A percentile compares a stretch with the other conserved stretches of the same genome.
phyloP scores from a whole-genome alignment of 352 stramenopile species.

The Aphanomyces euteiches region DNA sequence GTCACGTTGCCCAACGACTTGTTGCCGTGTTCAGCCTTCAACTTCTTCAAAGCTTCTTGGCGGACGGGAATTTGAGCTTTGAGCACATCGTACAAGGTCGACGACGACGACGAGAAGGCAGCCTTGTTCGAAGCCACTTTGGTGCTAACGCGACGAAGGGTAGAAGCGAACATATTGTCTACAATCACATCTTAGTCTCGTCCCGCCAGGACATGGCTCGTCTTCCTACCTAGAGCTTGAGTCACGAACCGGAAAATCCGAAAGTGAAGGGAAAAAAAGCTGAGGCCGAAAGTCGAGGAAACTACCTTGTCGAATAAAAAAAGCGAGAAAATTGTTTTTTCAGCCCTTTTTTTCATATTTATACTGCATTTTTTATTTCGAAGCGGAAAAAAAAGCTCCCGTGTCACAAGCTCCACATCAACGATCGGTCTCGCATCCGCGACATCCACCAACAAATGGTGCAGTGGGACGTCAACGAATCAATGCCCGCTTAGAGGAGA shows the following conservation, averaged over 20 bases:
- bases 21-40: slow-evolving; percentile 92
- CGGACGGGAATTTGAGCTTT: slow-evolving; percentile 88
- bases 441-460: not conserved
- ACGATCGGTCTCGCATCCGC: not conserved
- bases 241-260: slow-evolving; percentile 20
- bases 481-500: not conserved
- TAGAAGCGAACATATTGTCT: slow-evolving; percentile 26
- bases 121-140: slow-evolving; percentile 37
- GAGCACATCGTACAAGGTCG: slow-evolving; percentile 78
- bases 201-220: too few relatives aligned
- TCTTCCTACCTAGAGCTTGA: not conserved
- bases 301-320: slow-evolving; percentile 3
- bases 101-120: slow-evolving; percentile 60
- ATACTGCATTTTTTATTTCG: slow-evolving; percentile 1
- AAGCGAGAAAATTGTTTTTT: slow-evolving; percentile 4
- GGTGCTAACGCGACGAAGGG: slow-evolving; percentile 21
- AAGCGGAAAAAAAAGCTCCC: not conserved
- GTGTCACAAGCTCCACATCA: slow-evolving; percentile 8
- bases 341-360: not conserved
- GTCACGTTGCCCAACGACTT: slow-evolving; percentile 92
- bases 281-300: not conserved
- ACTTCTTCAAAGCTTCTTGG: slow-evolving; percentile 91
- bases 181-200: not conserved
- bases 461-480: slow-evolving; percentile 11
- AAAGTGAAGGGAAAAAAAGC: slow-evolving; percentile 5